Base-by-base conservation (phyloP, 176 grass and related monocot genomes). In the Oryza meridionalis region DNA sequence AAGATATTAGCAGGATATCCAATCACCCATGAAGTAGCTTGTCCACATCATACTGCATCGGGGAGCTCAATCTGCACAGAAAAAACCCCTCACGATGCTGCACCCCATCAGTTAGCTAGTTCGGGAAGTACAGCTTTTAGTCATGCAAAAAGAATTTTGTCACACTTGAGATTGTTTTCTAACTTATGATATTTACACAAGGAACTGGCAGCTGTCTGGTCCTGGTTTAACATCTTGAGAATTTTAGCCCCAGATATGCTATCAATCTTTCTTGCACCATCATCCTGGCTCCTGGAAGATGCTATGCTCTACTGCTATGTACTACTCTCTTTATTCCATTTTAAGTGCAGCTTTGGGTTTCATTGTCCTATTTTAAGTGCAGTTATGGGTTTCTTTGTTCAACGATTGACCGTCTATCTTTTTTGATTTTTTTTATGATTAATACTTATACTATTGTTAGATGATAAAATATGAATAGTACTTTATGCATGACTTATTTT, bases 101-200 rank as follows among this genome's bases (percentile, higher is more conserved):
- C 76, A 65, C 64, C 77, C 84, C 42, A 58, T 37, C 24, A 76
- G 29, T 84, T 84, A 80, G 75, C 69, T 15, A 75, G 31, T 53
- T 40, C 14, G 67, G 71, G 38, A 51, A 78, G 17, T 80, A 51
- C 70, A 90, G 84, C 33, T 55, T 83, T 65, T 75, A 69, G 37
- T 79, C 83, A 62, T 35, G 63, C 49, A 58, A 21, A 37, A 73
- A 80, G 69, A 81, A 58, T 84, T 87, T 70, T 90, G 81, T 80
- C 29, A 72, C 29, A 83, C 7, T 43, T 63, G 9, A 44, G 49
- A 26, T 33, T 79, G n/a, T 68, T 67, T 69, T 75, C 81, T 11
- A 75, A 69, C 35, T 68, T 67, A 2, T 77, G 35, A 82, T 66
- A 32, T 62, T 17, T 24, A 62, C 21, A 22, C 58, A 24, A 22